Conservation (phyloP, 2,329 filamentous ascomycete species). For the Calonectria ilicicola region DNA sequence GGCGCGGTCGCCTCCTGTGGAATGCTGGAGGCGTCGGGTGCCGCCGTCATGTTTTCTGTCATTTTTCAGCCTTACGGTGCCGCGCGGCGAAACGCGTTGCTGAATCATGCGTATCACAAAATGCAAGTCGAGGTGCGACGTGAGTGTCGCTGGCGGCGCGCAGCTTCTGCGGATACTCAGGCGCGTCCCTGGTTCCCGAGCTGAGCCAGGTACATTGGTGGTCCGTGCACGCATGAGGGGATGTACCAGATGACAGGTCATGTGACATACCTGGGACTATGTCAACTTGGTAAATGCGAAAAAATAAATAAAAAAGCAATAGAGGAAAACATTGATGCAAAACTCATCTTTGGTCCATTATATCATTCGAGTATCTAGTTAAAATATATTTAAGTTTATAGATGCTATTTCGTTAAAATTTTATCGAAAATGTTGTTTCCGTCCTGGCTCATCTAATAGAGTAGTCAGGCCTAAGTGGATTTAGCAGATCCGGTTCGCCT, state of each 20-base stretch:
- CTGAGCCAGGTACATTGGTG: constrained; percentile 28
- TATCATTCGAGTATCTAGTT: no score
- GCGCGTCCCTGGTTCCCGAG: constrained; percentile 11
- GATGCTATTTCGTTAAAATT: no score
- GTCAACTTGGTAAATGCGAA: background rate
- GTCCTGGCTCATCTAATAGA: no score
- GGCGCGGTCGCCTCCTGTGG: constrained; percentile 30
- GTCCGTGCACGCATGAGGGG: constrained; percentile 29
- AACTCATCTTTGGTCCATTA: no score
- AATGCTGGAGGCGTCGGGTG: constrained; percentile 37
- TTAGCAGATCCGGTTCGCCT: no score
- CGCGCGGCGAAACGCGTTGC: constrained; percentile 12
- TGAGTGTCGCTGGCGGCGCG: constrained; percentile 20
- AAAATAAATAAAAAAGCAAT: no score
- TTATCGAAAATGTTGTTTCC: no score
- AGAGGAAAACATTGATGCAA: no score
- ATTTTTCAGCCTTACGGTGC: constrained; percentile 4
- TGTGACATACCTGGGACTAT: constrained; percentile 29
- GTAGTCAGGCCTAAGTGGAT: no score
- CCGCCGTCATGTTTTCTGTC: constrained; percentile 9
- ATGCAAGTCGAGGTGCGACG: constrained; percentile 17
- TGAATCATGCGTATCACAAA: constrained; percentile 17
- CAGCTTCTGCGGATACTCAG: constrained; percentile 6
- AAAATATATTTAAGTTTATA: no score
- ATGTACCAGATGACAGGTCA: constrained; percentile 15